phyloP scores from a whole-genome alignment of 2,329 filamentous ascomycete genomes.

The Aureobasidium sp. region DNA sequence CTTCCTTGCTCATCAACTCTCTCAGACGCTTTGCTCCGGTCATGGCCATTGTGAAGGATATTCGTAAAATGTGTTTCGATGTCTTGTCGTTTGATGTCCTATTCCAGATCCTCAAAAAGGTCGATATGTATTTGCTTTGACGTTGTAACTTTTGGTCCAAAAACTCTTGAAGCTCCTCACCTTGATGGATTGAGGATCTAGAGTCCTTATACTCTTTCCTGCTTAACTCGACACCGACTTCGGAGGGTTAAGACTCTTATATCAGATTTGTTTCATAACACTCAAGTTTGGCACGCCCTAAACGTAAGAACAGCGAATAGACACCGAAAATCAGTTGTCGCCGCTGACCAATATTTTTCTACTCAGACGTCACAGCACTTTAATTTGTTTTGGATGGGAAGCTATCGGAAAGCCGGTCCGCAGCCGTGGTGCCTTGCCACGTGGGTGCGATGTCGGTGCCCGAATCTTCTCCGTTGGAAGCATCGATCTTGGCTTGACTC shows the following conservation, averaged over 20 bases:
- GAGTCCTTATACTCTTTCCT: neutral
- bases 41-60: neutral
- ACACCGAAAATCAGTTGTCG: neutral
- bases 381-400: neutral
- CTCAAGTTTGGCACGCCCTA: neutral
- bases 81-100: neutral
- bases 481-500: no score
- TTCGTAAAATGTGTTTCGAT: no score
- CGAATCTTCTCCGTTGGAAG: neutral
- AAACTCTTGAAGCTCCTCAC: neutral
- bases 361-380: neutral
- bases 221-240: neutral
- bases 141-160: neutral
- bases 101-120: neutral
- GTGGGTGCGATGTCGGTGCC: slow-evolving; percentile 4
- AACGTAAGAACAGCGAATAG: neutral
- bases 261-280: neutral
- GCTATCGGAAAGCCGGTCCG: neutral
- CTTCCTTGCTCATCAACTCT: slow-evolving; percentile 18
- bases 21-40: slow-evolving; percentile 16
- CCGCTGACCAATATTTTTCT: slow-evolving; percentile 1
- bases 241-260: neutral
- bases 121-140: neutral
- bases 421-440: neutral
- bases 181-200: neutral